These are phyloP conservation scores for Xylariaceae sp. DNA, from an alignment of 2,329 filamentous ascomycete species.

Conservation along the genomic window DNA sequence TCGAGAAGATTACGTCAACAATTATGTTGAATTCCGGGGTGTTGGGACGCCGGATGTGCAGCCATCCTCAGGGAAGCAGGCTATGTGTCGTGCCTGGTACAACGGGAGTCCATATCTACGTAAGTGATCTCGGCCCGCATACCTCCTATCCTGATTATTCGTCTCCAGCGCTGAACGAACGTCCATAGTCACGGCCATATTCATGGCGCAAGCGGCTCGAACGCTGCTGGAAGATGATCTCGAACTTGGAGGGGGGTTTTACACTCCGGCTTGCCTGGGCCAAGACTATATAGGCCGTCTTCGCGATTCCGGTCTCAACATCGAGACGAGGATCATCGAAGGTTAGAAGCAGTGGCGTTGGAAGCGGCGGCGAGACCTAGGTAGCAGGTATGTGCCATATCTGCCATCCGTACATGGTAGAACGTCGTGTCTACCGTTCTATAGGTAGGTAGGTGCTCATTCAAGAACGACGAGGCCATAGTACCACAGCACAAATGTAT, in stretches of 20 bases:
- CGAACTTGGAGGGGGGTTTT: slow-evolving; percentile 60
- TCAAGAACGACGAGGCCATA: no score
- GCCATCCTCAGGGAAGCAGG: slow-evolving; percentile 42
- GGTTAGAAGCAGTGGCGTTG: slow-evolving; percentile 1
- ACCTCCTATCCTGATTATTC: background rate
- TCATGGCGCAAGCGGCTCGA: slow-evolving; percentile 60
- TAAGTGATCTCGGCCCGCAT: slow-evolving; percentile 37
- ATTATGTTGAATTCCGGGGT: slow-evolving; percentile 60
- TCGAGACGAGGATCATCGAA: slow-evolving; percentile 51
- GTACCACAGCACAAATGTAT: no score
- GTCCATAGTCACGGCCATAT: slow-evolving; percentile 57
- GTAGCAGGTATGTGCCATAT: background rate
- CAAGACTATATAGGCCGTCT: slow-evolving; percentile 62
- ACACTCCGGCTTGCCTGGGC: slow-evolving; percentile 69
- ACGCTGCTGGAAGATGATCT: slow-evolving; percentile 61
- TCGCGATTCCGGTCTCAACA: slow-evolving; percentile 56
- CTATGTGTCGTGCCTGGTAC: slow-evolving; percentile 52
- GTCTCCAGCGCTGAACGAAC: slow-evolving; percentile 9
- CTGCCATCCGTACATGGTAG: background rate
- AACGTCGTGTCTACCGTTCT: background rate
- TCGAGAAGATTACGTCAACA: slow-evolving; percentile 50
- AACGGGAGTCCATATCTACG: slow-evolving; percentile 61
- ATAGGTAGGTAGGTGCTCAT: no score
- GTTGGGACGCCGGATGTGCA: slow-evolving; percentile 57
- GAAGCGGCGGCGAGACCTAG: background rate